Conservation (phyloP, 2,329 filamentous ascomycete genomes). For the Bipolaris zeicola region DNA sequence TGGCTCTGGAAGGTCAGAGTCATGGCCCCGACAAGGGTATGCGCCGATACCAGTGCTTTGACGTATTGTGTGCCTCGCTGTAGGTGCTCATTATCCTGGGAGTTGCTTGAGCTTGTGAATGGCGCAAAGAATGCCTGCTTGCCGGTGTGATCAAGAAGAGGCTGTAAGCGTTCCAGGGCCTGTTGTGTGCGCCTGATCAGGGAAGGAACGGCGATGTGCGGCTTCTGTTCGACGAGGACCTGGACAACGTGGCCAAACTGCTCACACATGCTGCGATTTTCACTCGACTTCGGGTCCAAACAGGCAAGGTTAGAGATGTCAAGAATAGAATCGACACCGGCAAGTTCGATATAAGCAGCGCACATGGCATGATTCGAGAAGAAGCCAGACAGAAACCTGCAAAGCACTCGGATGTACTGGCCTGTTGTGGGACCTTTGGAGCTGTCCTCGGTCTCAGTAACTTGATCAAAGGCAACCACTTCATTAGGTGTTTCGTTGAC, state of each 20-base stretch:
- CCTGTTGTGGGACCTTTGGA: conserved; percentile 59
- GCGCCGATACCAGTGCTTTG: conserved; percentile 77
- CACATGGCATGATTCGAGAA: conserved; percentile 76
- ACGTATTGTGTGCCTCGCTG: conserved; percentile 74
- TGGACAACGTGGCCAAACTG: conserved; percentile 76
- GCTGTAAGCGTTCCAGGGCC: conserved; percentile 70
- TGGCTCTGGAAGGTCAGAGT: conserved; percentile 72
- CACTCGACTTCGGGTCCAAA: conserved; percentile 74
- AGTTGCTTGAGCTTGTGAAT: conserved; percentile 53
- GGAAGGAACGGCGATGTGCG: conserved; percentile 80
- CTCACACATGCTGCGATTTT: conserved; percentile 64
- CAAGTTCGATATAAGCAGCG: conserved; percentile 73
- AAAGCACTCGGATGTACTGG: conserved; percentile 75
- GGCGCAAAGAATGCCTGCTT: conserved; percentile 71
- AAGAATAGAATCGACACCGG: conserved; percentile 81
- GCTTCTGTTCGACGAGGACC: conserved; percentile 78
- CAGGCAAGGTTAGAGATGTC: conserved; percentile 84
- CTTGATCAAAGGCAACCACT: conserved; percentile 43
- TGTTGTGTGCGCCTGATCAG: conserved; percentile 75
- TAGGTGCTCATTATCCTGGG: conserved; percentile 45
- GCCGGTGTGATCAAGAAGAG: conserved; percentile 63
- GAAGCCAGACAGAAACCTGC: conserved; percentile 78
- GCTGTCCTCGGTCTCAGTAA: conserved; percentile 58
- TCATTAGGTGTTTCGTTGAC: conserved; percentile 22
- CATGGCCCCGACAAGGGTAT: conserved; percentile 76